Conservation (phyloP, 441 rosid species). For the Eruca vesicaria region DNA sequence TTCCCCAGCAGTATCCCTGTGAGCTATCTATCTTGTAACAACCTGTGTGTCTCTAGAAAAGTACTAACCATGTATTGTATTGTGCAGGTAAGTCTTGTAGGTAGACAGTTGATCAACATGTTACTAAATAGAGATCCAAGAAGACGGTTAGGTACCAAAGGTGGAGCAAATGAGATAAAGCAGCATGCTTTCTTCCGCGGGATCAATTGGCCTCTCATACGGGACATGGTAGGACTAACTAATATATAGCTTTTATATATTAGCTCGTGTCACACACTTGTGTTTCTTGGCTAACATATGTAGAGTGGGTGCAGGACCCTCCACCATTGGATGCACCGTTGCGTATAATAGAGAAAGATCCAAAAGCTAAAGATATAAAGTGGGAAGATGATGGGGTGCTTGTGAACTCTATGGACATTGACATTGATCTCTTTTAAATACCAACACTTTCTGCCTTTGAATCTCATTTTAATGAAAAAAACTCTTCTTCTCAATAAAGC, state of each 20-base stretch:
- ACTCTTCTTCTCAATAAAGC: neutral
- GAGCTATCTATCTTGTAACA: slow-evolving; percentile 25
- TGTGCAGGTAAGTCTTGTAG: slow-evolving; percentile 82
- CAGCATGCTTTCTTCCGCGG: slow-evolving; percentile 91
- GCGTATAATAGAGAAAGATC: slow-evolving; percentile 57
- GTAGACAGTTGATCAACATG: slow-evolving; percentile 75
- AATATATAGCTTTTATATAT: neutral
- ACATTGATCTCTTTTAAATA: slow-evolving; percentile 48
- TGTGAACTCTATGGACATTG: slow-evolving; percentile 54
- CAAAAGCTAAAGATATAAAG: slow-evolving; percentile 49
- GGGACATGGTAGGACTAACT: slow-evolving; percentile 65
- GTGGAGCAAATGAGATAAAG: slow-evolving; percentile 88
- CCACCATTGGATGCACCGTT: slow-evolving; percentile 65
- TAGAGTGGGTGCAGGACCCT: slow-evolving; percentile 59
- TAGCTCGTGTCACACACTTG: neutral
- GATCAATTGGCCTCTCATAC: slow-evolving; percentile 91
- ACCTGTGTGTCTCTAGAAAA: neutral
- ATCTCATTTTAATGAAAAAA: neutral
- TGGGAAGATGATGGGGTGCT: slow-evolving; percentile 97
- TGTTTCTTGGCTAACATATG: neutral
- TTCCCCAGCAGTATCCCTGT: slow-evolving; percentile 97
- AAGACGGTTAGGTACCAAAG: slow-evolving; percentile 69
- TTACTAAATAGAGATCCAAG: slow-evolving; percentile 74
- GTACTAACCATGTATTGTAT: neutral
- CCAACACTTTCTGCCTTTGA: neutral